Evolutionary conservation across 495 filamentous ascomycete genomes (phyloP).

Genomic region (Podospora bellae-mahoneyi): DNA sequence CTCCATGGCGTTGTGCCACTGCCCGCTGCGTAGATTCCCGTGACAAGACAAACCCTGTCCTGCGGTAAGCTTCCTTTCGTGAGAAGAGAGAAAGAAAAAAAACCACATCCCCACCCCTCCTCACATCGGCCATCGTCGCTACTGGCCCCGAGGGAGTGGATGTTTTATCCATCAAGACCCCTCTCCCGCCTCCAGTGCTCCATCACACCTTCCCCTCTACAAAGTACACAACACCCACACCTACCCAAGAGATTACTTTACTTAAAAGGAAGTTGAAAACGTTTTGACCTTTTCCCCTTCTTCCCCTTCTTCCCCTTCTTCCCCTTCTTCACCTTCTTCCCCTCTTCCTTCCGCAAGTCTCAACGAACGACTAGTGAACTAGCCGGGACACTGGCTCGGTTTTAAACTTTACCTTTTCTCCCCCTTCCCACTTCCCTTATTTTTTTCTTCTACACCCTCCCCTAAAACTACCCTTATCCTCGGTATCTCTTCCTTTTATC

Average conservation of each 20-base stretch:
- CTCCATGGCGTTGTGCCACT: constrained; percentile 1
- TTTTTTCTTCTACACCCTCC: constrained; percentile 4
- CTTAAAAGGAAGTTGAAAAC: neutral
- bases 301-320: neutral
- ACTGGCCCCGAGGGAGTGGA: neutral
- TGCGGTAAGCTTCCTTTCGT: neutral
- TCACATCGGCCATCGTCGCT: neutral
- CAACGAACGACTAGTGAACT: neutral
- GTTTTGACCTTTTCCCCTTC: neutral
- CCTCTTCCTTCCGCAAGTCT: neutral
- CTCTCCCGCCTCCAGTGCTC: neutral
- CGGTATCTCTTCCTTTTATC: neutral
- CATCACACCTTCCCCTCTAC: neutral
- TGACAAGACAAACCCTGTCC: neutral
- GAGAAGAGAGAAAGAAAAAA: neutral
- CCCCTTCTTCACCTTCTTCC: no score
- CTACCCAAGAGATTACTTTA: neutral
- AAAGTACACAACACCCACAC: neutral
- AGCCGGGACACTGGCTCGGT: neutral
- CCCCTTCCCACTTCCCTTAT: constrained; percentile 3
- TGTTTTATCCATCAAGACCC: neutral
- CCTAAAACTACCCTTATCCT: constrained; percentile 5
- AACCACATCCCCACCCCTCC: neutral
- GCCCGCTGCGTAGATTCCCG: neutral
- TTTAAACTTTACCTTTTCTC: constrained; percentile 1